A percentile compares a stretch with the other conserved stretches of the same genome.
Conservation (phyloP, 1,139 yeast species). For the Pichia sp. region DNA sequence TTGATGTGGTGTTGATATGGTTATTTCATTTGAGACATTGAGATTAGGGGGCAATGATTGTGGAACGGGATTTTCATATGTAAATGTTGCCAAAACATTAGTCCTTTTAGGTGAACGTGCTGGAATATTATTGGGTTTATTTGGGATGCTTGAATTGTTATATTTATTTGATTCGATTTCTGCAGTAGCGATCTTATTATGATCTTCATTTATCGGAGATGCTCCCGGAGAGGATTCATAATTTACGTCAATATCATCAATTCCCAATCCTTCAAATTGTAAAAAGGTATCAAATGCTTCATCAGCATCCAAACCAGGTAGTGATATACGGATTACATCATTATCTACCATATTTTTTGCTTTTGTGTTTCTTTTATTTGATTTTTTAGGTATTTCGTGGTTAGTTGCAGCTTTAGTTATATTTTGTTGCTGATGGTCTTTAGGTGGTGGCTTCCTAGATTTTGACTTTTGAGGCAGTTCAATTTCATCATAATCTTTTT, state of each 20-base stretch:
- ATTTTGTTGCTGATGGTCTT: background rate
- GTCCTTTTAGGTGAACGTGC: background rate
- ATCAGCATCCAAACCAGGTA: constrained; percentile 8
- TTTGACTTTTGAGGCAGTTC: constrained; percentile 12
- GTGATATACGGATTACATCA: background rate
- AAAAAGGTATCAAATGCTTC: constrained; percentile 8
- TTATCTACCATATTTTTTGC: background rate
- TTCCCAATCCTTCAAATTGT: constrained; percentile 7
- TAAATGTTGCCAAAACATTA: background rate
- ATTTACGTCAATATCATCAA: constrained; percentile 1
- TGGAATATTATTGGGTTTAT: background rate
- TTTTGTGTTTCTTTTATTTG: background rate
- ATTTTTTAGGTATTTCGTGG: background rate
- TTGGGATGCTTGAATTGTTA: too few species aligned
- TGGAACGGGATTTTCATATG: background rate
- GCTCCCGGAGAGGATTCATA: background rate
- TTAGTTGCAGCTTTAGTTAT: background rate
- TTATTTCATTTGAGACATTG: too few species aligned
- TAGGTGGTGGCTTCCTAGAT: constrained; percentile 12
- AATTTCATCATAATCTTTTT: constrained; percentile 14
- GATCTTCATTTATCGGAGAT: background rate
- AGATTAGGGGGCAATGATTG: background rate
- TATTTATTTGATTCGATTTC: background rate
- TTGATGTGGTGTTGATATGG: too few species aligned
- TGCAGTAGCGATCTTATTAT: background rate